Evolutionary conservation across 345 rosid genomes (phyloP).

Genomic region (Ceriops tagal): DNA sequence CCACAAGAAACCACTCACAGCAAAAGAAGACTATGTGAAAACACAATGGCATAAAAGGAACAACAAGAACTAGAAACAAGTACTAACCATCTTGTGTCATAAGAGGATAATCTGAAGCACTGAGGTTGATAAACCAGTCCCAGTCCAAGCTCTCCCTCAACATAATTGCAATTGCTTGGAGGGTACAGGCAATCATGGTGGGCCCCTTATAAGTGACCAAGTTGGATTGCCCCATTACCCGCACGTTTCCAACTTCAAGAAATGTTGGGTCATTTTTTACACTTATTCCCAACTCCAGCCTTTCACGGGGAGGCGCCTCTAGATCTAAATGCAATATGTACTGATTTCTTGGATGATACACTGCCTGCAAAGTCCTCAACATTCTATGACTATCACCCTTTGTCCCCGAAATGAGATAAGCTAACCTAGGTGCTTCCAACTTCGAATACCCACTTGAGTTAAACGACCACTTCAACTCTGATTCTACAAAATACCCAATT

Average conservation of each 20-base stretch:
- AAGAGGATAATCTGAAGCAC: constrained; percentile 93
- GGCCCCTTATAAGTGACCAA: constrained; percentile 94
- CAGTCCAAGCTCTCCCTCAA: constrained; percentile 79
- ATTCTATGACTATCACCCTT: constrained; percentile 89
- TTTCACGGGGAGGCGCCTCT: constrained; percentile 87
- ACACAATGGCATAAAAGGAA: constrained; percentile 6
- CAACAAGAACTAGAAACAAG: neutral
- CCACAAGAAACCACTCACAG: neutral
- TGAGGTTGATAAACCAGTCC: constrained; percentile 96
- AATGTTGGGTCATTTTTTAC: constrained; percentile 75
- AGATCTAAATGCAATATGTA: constrained; percentile 91
- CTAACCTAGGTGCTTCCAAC: constrained; percentile 65
- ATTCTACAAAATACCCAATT: constrained; percentile 67
- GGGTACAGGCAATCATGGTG: constrained; percentile 87
- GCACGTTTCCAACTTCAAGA: constrained; percentile 74
- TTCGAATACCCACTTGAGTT: constrained; percentile 21
- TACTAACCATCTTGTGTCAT: constrained; percentile 90
- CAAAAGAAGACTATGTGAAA: neutral
- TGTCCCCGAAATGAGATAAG: constrained; percentile 89
- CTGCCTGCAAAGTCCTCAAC: constrained; percentile 92
- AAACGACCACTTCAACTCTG: constrained; percentile 41
- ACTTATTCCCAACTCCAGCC: constrained; percentile 57
- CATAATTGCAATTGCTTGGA: constrained; percentile 82
- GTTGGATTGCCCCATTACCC: constrained; percentile 85
- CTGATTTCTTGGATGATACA: constrained; percentile 94